Evolutionary conservation across 176 grass and related monocot species (phyloP).

Genomic region (Oryza coarctata): DNA sequence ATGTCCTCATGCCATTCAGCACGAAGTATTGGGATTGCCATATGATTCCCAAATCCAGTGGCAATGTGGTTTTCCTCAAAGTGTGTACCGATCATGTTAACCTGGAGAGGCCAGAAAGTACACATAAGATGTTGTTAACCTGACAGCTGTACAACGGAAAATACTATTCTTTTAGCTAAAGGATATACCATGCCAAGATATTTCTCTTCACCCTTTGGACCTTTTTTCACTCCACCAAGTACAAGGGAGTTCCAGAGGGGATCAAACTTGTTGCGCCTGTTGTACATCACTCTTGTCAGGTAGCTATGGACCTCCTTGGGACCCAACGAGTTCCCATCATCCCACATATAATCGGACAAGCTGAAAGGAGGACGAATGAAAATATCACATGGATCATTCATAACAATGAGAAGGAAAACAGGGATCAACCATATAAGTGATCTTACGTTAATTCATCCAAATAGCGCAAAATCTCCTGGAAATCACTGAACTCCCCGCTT

Average conservation of each 20-base stretch:
- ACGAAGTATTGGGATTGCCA: constrained; percentile 91
- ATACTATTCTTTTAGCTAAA: neutral
- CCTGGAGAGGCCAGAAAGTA: constrained; percentile 42
- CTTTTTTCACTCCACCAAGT: constrained; percentile 92
- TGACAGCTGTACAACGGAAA: neutral
- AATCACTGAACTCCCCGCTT: constrained; percentile 95
- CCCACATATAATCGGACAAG: constrained; percentile 96
- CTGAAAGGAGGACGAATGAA: constrained; percentile 35
- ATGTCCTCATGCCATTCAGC: constrained; percentile 91
- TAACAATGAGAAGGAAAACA: constrained; percentile 11
- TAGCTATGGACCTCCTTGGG: constrained; percentile 95
- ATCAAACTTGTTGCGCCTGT: constrained; percentile 95
- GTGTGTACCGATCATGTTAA: constrained; percentile 98
- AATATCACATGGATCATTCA: constrained; percentile 1
- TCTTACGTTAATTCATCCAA: constrained; percentile 96
- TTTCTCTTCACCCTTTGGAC: constrained; percentile 75
- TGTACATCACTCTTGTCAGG: constrained; percentile 92
- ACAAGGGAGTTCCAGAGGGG: constrained; percentile 96
- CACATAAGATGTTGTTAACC: constrained; percentile 20
- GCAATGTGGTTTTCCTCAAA: constrained; percentile 94
- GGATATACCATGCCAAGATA: constrained; percentile 90
- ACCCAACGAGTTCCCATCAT: constrained; percentile 97
- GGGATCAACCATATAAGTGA: neutral
- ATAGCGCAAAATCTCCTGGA: constrained; percentile 96
- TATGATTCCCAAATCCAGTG: constrained; percentile 99